phyloP scores from a whole-genome alignment of 805 yeast species.

The Candida sphagnicola region DNA sequence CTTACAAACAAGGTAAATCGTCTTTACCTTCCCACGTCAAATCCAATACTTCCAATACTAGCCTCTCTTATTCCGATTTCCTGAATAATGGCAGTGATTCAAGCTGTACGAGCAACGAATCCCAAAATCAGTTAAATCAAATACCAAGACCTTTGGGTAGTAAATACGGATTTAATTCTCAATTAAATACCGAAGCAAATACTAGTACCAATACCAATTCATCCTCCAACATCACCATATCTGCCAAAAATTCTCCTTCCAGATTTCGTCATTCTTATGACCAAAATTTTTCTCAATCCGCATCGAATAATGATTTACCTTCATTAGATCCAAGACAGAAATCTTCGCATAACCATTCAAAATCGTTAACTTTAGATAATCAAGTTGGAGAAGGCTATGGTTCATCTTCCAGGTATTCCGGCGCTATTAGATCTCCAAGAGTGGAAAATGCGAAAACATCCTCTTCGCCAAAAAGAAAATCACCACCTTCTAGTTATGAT shows the following conservation, averaged over 20 bases:
- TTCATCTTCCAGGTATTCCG: no score
- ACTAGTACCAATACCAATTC: background rate
- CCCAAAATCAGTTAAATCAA: constrained; percentile 1
- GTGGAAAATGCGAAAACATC: no score
- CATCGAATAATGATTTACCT: background rate
- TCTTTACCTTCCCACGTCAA: constrained; percentile 6
- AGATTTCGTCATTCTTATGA: background rate
- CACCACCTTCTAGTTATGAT: background rate
- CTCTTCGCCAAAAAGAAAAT: background rate
- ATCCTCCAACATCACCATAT: background rate
- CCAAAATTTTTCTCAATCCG: background rate
- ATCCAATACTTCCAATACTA: constrained; percentile 1
- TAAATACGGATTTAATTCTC: background rate
- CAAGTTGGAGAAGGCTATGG: background rate
- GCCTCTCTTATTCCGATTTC: background rate
- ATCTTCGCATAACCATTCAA: background rate
- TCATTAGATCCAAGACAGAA: background rate
- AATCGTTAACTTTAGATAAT: background rate
- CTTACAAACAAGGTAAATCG: background rate
- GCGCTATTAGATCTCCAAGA: background rate
- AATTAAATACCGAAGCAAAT: no score
- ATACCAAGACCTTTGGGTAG: background rate
- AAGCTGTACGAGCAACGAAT: constrained; percentile 2
- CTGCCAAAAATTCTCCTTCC: background rate
- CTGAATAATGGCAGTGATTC: constrained; percentile 3